phyloP scores from a whole-genome alignment of 164 flowering plant species.

The Buxus sempervirens region DNA sequence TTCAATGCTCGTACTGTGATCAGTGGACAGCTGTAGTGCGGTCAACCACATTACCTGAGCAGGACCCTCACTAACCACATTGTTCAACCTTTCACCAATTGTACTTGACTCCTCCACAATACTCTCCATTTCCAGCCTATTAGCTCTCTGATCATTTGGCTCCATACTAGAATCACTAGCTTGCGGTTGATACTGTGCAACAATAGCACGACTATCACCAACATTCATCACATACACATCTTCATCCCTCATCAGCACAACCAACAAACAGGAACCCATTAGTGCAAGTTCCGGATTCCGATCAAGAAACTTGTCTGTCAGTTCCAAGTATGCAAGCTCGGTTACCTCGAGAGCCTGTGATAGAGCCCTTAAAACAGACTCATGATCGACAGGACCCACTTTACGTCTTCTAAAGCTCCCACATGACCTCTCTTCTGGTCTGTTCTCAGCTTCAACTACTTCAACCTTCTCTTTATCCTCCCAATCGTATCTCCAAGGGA shows the following conservation, averaged over 20 bases:
- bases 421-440: conserved; percentile 37
- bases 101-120: conserved; percentile 59
- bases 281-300: conserved; percentile 86
- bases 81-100: conserved; percentile 28
- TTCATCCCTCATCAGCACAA: conserved; percentile 89
- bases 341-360: conserved; percentile 75
- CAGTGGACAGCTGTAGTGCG: conserved; percentile 93
- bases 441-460: conserved; percentile 35
- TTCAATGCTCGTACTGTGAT: conserved; percentile 98
- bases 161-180: conserved; percentile 32
- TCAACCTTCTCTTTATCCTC: conserved; percentile 54
- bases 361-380: conserved; percentile 73
- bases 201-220: conserved; percentile 97
- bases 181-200: conserved; percentile 63
- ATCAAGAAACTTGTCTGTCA: conserved; percentile 89
- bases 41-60: conserved; percentile 45
- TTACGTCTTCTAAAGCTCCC: conserved; percentile 47
- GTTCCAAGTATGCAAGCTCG: conserved; percentile 75
- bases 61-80: conserved; percentile 30
- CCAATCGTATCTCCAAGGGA: conserved; percentile 72
- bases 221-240: conserved; percentile 99
- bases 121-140: conserved; percentile 38
- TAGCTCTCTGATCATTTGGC: conserved; percentile 20
- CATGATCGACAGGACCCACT: conserved; percentile 83
- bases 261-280: conserved; percentile 97